These are phyloP conservation scores for Cucurbita moschata DNA, from an alignment of 306 rosid species.

Conservation along the genomic window DNA sequence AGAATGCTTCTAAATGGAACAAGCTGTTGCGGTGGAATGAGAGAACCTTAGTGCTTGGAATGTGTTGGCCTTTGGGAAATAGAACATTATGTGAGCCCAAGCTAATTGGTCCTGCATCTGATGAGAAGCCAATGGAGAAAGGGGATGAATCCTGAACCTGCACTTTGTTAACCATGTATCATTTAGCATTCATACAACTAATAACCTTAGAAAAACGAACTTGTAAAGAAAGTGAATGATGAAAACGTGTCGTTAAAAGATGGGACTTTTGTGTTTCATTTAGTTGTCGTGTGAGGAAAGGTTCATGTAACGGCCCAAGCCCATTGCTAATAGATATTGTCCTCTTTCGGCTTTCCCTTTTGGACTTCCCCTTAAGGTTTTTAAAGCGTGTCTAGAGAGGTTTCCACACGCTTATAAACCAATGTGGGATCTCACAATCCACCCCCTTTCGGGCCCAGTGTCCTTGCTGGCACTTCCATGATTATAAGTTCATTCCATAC, in stretches of 20 bases:
- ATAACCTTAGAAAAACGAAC: neutral
- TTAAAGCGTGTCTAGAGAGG: too few species aligned
- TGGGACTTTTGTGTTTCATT: neutral
- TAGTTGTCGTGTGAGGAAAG: neutral
- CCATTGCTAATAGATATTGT: too few species aligned
- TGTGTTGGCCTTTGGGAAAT: constrained; percentile 55
- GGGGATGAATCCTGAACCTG: constrained; percentile 83
- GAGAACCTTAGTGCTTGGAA: constrained; percentile 53
- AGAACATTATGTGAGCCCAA: constrained; percentile 34
- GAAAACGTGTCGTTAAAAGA: neutral
- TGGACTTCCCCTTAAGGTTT: too few species aligned
- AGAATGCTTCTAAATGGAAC: constrained; percentile 65
- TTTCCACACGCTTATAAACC: too few species aligned
- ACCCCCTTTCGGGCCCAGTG: too few species aligned
- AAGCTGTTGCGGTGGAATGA: constrained; percentile 34
- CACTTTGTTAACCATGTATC: neutral
- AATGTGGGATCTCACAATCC: too few species aligned
- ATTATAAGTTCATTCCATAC: too few species aligned
- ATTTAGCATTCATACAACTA: neutral
- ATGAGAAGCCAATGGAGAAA: constrained; percentile 51
- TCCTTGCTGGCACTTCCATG: too few species aligned
- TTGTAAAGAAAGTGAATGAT: neutral
- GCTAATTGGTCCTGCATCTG: constrained; percentile 40
- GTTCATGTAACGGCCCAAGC: too few species aligned
- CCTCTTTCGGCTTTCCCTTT: too few species aligned